These are phyloP conservation scores for Trichoderma lentiforme DNA, from an alignment of 2,329 filamentous ascomycete species.

Conservation along the genomic window DNA sequence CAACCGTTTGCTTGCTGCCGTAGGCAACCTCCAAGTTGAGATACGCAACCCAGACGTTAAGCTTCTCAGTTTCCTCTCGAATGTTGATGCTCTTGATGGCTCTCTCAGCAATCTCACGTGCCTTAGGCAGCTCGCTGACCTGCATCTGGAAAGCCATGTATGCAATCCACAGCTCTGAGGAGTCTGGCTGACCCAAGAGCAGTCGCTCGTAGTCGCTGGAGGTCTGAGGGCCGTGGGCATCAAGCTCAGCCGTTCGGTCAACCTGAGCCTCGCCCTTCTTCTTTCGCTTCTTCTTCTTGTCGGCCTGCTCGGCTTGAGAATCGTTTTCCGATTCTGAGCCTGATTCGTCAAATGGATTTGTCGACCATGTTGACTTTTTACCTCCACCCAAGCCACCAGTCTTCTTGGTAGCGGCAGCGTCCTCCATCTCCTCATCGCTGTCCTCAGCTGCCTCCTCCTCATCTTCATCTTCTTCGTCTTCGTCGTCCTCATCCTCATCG, in stretches of 20 bases:
- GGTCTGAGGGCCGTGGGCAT: constrained; percentile 82
- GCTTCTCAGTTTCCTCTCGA: constrained; percentile 84
- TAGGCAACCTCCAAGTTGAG: constrained; percentile 93
- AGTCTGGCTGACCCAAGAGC: constrained; percentile 86
- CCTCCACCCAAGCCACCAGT: constrained; percentile 43
- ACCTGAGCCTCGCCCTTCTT: constrained; percentile 75
- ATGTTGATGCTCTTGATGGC: constrained; percentile 90
- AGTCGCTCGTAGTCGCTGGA: constrained; percentile 91
- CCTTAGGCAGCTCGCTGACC: constrained; percentile 82
- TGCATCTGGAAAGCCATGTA: constrained; percentile 99
- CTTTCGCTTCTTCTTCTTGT: constrained; percentile 61
- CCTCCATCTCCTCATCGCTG: constrained; percentile 38
- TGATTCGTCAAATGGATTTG: constrained; percentile 61
- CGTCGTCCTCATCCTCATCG: constrained; percentile 29
- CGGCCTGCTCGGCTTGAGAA: constrained; percentile 33
- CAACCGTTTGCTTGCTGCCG: constrained; percentile 75
- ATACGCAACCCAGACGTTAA: constrained; percentile 92
- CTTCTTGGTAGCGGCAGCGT: constrained; percentile 36
- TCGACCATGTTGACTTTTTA: constrained; percentile 88
- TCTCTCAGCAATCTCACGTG: constrained; percentile 83
- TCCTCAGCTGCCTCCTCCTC: constrained; percentile 41
- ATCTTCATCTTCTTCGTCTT: constrained; percentile 35
- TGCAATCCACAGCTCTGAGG: constrained; percentile 88
- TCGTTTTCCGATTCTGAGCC: constrained; percentile 48
- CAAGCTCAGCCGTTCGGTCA: constrained; percentile 88